These are phyloP conservation scores for Lactarius quietus DNA, from an alignment of 768 basidiomycete species.

Conservation along the genomic window DNA sequence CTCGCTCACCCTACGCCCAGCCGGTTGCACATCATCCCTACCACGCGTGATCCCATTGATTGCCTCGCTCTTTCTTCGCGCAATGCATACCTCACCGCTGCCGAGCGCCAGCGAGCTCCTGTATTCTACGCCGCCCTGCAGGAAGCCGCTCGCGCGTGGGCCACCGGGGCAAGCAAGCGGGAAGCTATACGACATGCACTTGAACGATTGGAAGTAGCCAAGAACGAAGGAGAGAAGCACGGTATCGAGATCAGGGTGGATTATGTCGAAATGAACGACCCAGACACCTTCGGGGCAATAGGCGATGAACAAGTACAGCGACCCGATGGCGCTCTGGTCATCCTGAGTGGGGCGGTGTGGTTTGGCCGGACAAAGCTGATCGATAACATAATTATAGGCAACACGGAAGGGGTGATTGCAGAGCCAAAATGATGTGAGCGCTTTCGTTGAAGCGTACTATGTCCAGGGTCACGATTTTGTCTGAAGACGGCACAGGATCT, in stretches of 20 bases:
- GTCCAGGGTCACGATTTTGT: background rate
- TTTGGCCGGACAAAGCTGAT: slow-evolving; percentile 87
- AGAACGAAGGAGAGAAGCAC: slow-evolving; percentile 28
- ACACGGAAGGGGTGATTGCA: slow-evolving; percentile 37
- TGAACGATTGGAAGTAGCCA: slow-evolving; percentile 38
- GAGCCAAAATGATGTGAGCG: background rate
- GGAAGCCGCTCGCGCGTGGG: slow-evolving; percentile 56
- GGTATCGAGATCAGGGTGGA: slow-evolving; percentile 63
- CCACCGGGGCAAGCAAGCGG: slow-evolving; percentile 44
- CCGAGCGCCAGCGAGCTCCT: slow-evolving; percentile 57
- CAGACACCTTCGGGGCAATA: slow-evolving; percentile 66
- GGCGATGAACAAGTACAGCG: slow-evolving; percentile 31
- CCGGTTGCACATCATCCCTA: slow-evolving; percentile 85
- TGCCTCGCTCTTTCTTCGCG: slow-evolving; percentile 87
- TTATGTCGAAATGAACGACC: slow-evolving; percentile 87
- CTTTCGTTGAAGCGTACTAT: background rate
- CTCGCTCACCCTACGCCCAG: slow-evolving; percentile 69
- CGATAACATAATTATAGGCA: slow-evolving; percentile 83
- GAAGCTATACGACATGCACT: slow-evolving; percentile 47
- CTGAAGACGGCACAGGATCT: background rate
- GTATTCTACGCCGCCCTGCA: slow-evolving; percentile 67
- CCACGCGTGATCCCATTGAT: slow-evolving; percentile 60
- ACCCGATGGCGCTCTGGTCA: slow-evolving; percentile 41
- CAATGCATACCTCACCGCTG: slow-evolving; percentile 71
- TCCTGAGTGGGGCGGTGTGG: slow-evolving; percentile 85